Base-by-base conservation (phyloP, 495 filamentous ascomycete genomes). In the Aspergillus campestris region DNA sequence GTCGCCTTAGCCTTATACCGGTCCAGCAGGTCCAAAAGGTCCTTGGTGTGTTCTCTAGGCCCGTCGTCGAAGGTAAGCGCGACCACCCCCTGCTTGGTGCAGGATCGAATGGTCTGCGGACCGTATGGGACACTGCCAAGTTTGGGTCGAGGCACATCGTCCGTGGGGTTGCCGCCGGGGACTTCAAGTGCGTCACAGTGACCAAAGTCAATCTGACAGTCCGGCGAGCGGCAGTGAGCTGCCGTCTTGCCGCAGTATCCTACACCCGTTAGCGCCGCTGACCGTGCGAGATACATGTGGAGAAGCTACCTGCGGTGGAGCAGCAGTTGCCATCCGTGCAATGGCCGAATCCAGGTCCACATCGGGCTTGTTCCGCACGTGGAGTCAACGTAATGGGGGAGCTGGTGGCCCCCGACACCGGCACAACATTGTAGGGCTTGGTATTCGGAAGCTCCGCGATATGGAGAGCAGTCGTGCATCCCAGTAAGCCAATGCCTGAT, bases 41-140 rank as follows among this genome's bases (percentile, higher is more conserved):
- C 77, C 15, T 65, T 62, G 0, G 86, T 90, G 57, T 82, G 89
- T 8, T 76, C 61, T 15, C 75, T 80, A 1, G 86, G 86, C 8
- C 86, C 86, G 57, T 91, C 86, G 50, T 91, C 86, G 57, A 78
- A 90, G 1, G 86, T 89, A 39, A 90, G 53, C 37, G 86, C 86
- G 47, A 90, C 74, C 13, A 79, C 77, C 15, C 82, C 81, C 1
- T 73, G 61, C 10, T 69, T 68, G 5, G 64, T 66, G 53, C 87
- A 94, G 35, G 81, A 74, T 34, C 83, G 83, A 44, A 92, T 81
- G 5, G 76, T 76, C 3, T 61, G 60, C 11, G 79, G 80, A 10
- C 73, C 78, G 56, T 86, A 88, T 11, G 65, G 67, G 3, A 81
- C 69, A 14, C 43, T 58, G 14, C 84, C 83, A 11, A 80, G 7